These are phyloP conservation scores for Beauveria sp. DNA, from an alignment of 2,329 filamentous ascomycete genomes.

Conservation along the genomic window DNA sequence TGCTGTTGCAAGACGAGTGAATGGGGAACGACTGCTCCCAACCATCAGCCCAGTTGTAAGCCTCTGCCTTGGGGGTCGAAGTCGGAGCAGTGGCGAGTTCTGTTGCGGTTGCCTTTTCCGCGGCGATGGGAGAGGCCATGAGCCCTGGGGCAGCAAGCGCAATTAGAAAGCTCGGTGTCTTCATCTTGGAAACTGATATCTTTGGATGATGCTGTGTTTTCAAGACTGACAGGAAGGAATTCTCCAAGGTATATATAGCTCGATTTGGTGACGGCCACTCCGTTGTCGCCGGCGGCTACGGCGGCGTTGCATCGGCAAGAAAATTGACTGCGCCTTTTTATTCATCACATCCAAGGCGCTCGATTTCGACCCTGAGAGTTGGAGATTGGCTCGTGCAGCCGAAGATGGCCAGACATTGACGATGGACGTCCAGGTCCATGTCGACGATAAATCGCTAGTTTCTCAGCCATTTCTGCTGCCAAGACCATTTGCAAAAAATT, in stretches of 20 bases:
- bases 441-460: background rate
- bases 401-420: background rate
- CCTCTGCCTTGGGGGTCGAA: conserved; percentile 15
- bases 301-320: no score
- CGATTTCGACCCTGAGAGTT: background rate
- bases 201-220: background rate
- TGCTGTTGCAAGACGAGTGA: conserved; percentile 59
- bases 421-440: background rate
- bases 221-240: no score
- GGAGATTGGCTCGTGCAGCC: background rate
- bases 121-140: background rate
- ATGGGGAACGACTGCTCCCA: conserved; percentile 38
- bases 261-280: no score
- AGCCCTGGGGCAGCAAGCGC: background rate
- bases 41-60: conserved; percentile 26
- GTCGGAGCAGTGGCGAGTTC: conserved; percentile 13
- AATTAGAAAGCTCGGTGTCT: background rate
- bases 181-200: background rate
- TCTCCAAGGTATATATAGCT: no score
- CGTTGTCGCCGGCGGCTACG: no score
- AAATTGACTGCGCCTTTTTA: no score
- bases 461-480: background rate
- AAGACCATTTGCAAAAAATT: background rate
- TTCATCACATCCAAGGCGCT: background rate
- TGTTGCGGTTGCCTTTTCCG: conserved; percentile 13